phyloP scores from a whole-genome alignment of 140 eudicot species.

The Stevia rebaudiana region DNA sequence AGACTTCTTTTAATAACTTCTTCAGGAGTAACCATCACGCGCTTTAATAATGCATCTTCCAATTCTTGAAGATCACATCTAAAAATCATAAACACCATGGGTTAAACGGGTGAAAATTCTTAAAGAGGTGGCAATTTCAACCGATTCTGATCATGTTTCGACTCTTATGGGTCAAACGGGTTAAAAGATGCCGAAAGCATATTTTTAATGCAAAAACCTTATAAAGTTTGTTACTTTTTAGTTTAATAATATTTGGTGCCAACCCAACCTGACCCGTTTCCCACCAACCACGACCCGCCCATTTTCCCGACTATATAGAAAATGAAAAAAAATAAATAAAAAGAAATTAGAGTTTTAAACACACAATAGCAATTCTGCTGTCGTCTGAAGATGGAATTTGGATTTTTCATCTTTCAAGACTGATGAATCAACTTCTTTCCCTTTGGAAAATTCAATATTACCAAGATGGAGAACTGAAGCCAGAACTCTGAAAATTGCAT shows the following conservation, averaged over 20 bases:
- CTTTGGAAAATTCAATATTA: conserved; percentile 76
- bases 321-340: background rate
- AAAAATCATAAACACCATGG: conserved; percentile 10
- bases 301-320: conserved; percentile 10
- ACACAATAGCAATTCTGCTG: conserved; percentile 79
- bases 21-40: conserved; percentile 97
- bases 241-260: background rate
- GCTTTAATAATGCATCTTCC: conserved; percentile 85
- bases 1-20: conserved; percentile 98
- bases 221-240: background rate
- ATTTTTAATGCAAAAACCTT: background rate
- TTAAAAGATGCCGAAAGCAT: background rate
- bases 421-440: conserved; percentile 86
- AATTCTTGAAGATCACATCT: conserved; percentile 81
- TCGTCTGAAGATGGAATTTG: conserved; percentile 70
- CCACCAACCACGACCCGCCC: background rate
- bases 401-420: conserved; percentile 76
- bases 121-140: background rate
- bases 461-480: conserved; percentile 98
- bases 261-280: background rate
- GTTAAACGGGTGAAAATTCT: too few relatives aligned
- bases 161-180: background rate
- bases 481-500: conserved; percentile 96
- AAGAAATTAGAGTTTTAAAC: conserved; percentile 18
- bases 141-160: background rate